A percentile compares a stretch with the other conserved stretches of the same genome.
These are phyloP conservation scores for Exserohilum rostratum DNA, from an alignment of 2,329 filamentous ascomycete genomes.

Conservation along the genomic window DNA sequence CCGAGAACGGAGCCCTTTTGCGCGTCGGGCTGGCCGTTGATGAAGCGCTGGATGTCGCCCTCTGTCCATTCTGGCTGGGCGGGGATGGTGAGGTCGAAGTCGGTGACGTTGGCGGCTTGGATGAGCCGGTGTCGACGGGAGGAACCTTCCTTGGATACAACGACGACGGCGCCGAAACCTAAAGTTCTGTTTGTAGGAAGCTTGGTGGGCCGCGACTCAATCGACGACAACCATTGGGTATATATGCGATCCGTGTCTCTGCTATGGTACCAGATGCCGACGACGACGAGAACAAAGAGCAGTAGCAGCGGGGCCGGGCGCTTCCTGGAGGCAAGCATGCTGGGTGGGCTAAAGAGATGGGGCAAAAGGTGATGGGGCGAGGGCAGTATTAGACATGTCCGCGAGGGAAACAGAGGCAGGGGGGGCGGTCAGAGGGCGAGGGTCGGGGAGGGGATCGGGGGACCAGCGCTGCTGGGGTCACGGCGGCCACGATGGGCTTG, in stretches of 20 bases:
- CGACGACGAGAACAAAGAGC: slow-evolving; percentile 30
- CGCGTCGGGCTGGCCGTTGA: slow-evolving; percentile 43
- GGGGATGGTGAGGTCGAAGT: slow-evolving; percentile 52
- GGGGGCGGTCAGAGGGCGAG: background rate
- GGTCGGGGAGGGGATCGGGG: background rate
- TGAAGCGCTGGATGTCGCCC: slow-evolving; percentile 47
- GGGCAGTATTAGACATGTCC: slow-evolving; percentile 31
- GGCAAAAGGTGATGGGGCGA: slow-evolving; percentile 17
- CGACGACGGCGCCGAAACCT: slow-evolving; percentile 51
- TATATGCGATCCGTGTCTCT: slow-evolving; percentile 37
- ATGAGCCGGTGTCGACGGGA: slow-evolving; percentile 49
- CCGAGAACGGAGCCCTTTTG: slow-evolving; percentile 51
- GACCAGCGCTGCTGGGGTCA: slow-evolving; percentile 5
- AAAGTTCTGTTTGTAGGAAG: slow-evolving; percentile 44
- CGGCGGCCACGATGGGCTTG: background rate
- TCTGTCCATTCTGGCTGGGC: slow-evolving; percentile 52
- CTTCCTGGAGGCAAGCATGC: slow-evolving; percentile 44
- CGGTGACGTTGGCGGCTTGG: slow-evolving; percentile 51
- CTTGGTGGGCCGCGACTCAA: slow-evolving; percentile 31
- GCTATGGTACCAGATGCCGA: slow-evolving; percentile 38
- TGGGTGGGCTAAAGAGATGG: slow-evolving; percentile 14
- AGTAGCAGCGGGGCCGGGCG: slow-evolving; percentile 40
- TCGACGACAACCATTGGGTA: slow-evolving; percentile 34
- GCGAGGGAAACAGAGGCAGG: background rate
- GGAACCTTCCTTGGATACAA: slow-evolving; percentile 50